Conservation (phyloP, 192 early-diverging fungal genomes). For the Coemansia sp. region DNA sequence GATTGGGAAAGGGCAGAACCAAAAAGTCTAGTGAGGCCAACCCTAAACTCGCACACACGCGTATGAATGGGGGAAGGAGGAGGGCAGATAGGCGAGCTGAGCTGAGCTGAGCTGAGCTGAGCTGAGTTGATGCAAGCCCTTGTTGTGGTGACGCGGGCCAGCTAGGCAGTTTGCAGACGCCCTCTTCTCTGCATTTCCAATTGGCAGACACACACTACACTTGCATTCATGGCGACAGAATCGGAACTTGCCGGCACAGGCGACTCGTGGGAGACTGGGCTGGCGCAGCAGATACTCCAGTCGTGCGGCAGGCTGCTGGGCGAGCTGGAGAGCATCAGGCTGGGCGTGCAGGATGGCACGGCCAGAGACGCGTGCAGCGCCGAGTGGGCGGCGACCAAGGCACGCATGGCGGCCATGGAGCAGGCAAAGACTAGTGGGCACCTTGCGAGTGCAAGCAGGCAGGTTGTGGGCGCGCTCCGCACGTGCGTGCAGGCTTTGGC, state of each 20-base stretch:
- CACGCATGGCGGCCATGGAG: conserved; percentile 6
- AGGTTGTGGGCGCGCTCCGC: conserved; percentile 21
- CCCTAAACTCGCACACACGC: neutral
- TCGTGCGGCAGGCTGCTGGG: conserved; percentile 25
- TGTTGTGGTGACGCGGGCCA: too few species aligned
- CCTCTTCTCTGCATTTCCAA: too few species aligned
- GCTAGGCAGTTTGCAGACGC: too few species aligned
- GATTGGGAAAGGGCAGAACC: neutral
- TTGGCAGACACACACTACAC: too few species aligned
- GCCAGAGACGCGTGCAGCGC: conserved; percentile 11
- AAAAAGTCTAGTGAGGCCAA: neutral
- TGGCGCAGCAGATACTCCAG: conserved; percentile 29
- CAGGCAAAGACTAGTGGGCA: neutral
- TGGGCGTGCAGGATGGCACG: neutral
- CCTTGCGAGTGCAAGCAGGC: conserved; percentile 21
- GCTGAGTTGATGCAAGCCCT: neutral
- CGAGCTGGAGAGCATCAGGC: conserved; percentile 22
- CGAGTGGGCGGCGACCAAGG: conserved; percentile 16
- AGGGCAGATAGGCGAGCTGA: conserved; percentile 3
- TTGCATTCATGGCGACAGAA: conserved; percentile 3
- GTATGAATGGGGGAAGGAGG: neutral
- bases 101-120: conserved; percentile 7
- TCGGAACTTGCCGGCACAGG: neutral
- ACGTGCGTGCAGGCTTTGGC: conserved; percentile 21
- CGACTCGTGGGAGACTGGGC: conserved; percentile 7